phyloP scores from a whole-genome alignment of 2,329 filamentous ascomycete species.

The Fusarium sp. region DNA sequence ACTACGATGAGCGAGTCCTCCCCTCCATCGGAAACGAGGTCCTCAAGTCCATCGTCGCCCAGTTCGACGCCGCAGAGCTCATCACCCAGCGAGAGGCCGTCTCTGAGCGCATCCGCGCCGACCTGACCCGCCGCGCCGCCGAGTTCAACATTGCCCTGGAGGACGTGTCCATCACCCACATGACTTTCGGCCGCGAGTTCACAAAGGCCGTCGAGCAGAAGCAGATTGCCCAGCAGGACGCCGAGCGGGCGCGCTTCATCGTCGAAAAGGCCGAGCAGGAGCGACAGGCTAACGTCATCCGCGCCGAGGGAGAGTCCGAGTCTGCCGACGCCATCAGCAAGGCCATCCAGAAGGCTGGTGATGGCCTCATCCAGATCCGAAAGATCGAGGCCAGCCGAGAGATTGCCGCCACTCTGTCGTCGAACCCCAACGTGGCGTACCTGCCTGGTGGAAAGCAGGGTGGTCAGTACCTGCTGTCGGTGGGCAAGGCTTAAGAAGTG shows the following conservation, averaged over 20 bases:
- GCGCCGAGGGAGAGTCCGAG: slow-evolving; percentile 97
- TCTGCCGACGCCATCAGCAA: slow-evolving; percentile 94
- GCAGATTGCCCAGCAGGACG: slow-evolving; percentile 99
- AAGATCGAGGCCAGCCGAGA: slow-evolving; percentile 97
- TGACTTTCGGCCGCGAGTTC: slow-evolving; percentile 99
- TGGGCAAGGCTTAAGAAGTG: slow-evolving; percentile 54
- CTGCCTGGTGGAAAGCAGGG: slow-evolving; percentile 81
- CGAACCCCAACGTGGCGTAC: slow-evolving; percentile 96
- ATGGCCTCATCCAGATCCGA: slow-evolving; percentile 94
- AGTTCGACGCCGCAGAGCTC: slow-evolving; percentile 98
- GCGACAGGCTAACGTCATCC: slow-evolving; percentile 97
- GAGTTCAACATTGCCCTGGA: slow-evolving; percentile 99
- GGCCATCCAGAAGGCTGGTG: slow-evolving; percentile 92
- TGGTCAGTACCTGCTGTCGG: slow-evolving; percentile 65
- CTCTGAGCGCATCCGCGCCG: slow-evolving; percentile 90
- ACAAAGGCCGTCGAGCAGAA: slow-evolving; percentile 99
- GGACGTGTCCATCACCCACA: slow-evolving; percentile 99
- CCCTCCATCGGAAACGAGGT: slow-evolving; percentile 99
- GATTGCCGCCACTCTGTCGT: slow-evolving; percentile 88
- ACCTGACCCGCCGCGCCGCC: slow-evolving; percentile 89
- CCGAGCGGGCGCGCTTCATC: slow-evolving; percentile 96
- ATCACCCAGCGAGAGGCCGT: slow-evolving; percentile 99
- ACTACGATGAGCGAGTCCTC: slow-evolving; percentile 98
- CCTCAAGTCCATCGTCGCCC: slow-evolving; percentile 96
- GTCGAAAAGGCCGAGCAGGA: slow-evolving; percentile 99